Evolutionary conservation across 2,329 filamentous ascomycete species (phyloP).

Genomic region (Ceratocystis colombiana): DNA sequence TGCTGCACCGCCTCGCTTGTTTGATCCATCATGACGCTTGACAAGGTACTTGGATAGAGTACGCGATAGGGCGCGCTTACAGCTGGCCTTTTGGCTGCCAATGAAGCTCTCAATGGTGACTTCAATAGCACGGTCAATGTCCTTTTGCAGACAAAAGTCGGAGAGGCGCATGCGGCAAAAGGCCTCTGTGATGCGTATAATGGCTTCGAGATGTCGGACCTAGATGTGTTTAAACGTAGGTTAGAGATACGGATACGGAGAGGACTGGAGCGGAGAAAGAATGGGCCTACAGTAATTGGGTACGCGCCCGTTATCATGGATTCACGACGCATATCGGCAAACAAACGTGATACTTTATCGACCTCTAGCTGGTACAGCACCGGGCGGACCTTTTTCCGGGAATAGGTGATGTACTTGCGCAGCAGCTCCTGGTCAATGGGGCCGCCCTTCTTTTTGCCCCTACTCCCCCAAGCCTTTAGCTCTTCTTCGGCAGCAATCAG

Average conservation of each 20-base stretch:
- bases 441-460: conserved; percentile 39
- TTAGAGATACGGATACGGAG: background rate
- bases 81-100: conserved; percentile 90
- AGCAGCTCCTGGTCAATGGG: conserved; percentile 85
- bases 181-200: conserved; percentile 86
- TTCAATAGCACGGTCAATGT: conserved; percentile 94
- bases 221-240: conserved; percentile 34
- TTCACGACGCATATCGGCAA: conserved; percentile 92
- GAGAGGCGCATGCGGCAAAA: conserved; percentile 98
- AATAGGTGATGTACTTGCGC: conserved; percentile 94
- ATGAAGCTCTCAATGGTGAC: conserved; percentile 96
- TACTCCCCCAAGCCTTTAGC: conserved; percentile 32
- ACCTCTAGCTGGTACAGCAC: conserved; percentile 97
- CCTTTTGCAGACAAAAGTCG: conserved; percentile 79
- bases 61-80: conserved; percentile 87
- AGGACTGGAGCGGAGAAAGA: background rate
- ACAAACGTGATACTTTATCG: conserved; percentile 88
- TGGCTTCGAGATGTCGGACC: conserved; percentile 95
- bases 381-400: conserved; percentile 75
- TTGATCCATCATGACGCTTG: conserved; percentile 36
- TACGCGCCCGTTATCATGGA: conserved; percentile 90
- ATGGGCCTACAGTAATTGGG: conserved; percentile 75
- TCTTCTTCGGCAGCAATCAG: conserved; percentile 28
- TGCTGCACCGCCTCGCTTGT: conserved; percentile 9
- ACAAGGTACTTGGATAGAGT: conserved; percentile 91